Evolutionary conservation across 2,329 filamentous ascomycete species (phyloP).

Genomic region (Cercospora citrullina): DNA sequence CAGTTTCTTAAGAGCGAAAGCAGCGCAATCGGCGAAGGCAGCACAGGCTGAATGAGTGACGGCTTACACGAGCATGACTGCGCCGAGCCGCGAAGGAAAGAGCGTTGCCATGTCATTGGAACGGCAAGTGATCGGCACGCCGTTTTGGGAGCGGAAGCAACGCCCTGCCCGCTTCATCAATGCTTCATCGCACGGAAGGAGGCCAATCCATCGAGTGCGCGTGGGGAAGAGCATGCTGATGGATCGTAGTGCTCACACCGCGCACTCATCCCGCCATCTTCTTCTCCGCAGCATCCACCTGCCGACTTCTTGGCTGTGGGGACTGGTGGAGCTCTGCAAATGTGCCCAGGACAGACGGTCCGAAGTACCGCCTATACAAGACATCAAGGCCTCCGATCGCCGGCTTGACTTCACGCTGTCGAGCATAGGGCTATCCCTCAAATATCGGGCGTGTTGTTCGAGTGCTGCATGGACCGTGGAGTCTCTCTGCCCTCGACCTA

Average conservation of each 20-base stretch:
- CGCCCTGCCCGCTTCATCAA: not conserved
- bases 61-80: not conserved
- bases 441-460: not conserved
- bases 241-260: not conserved
- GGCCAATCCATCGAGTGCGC: not conserved
- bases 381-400: not conserved
- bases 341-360: not conserved
- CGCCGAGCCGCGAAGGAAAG: constrained; percentile 3
- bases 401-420: not conserved
- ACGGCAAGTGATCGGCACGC: not conserved
- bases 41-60: not conserved
- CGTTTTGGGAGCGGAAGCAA: not conserved
- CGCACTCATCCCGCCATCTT: not conserved
- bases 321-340: not conserved
- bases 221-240: not conserved
- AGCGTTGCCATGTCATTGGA: not conserved
- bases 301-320: constrained; percentile 1
- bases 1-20: not conserved
- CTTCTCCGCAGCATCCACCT: not conserved
- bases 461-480: not conserved
- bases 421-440: not conserved
- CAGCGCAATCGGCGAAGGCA: not conserved
- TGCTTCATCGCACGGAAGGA: not conserved
- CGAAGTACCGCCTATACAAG: not conserved
- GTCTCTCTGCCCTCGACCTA: not conserved